Conservation (phyloP, 208 protist species). For the Leishmania tarentolae region DNA sequence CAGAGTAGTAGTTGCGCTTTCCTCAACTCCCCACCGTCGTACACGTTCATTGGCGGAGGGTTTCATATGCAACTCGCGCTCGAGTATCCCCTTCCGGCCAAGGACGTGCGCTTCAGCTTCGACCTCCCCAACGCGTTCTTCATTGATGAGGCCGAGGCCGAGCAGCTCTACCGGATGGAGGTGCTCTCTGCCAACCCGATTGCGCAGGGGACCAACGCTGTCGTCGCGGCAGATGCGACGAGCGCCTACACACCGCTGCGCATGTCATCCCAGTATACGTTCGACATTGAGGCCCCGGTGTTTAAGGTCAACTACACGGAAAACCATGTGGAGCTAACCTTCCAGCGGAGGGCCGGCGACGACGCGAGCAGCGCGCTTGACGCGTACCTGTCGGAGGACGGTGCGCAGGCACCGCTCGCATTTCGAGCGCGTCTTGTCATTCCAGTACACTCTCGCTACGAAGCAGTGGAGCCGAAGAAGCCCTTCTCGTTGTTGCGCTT, state of each 20-base stretch:
- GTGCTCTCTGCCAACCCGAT: neutral
- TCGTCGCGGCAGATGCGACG: slow-evolving; percentile 35
- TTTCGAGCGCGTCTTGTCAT: slow-evolving; percentile 45
- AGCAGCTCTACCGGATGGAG: slow-evolving; percentile 59
- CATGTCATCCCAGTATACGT: slow-evolving; percentile 49
- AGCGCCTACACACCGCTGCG: slow-evolving; percentile 32
- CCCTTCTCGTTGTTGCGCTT: slow-evolving; percentile 50
- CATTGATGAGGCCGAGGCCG: slow-evolving; percentile 67
- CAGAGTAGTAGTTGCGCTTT: slow-evolving; percentile 18
- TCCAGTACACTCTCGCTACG: slow-evolving; percentile 85
- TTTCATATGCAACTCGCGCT: slow-evolving; percentile 83
- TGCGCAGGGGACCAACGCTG: slow-evolving; percentile 1
- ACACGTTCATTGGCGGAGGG: slow-evolving; percentile 50
- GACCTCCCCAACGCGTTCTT: slow-evolving; percentile 69
- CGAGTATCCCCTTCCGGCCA: slow-evolving; percentile 43
- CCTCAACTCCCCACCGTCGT: slow-evolving; percentile 11
- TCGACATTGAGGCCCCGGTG: slow-evolving; percentile 83
- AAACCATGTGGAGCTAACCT: slow-evolving; percentile 46
- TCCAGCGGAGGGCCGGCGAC: slow-evolving; percentile 9
- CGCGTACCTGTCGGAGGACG: slow-evolving; percentile 1
- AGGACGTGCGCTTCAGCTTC: slow-evolving; percentile 35
- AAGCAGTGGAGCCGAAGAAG: slow-evolving; percentile 44
- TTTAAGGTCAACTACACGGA: slow-evolving; percentile 65
- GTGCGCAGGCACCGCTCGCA: neutral
- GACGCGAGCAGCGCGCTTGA: slow-evolving; percentile 11